A percentile compares a stretch with the other conserved stretches of the same genome.
Evolutionary conservation across 345 rosid genomes (phyloP).

Genomic region (Aethionema arabicum): DNA sequence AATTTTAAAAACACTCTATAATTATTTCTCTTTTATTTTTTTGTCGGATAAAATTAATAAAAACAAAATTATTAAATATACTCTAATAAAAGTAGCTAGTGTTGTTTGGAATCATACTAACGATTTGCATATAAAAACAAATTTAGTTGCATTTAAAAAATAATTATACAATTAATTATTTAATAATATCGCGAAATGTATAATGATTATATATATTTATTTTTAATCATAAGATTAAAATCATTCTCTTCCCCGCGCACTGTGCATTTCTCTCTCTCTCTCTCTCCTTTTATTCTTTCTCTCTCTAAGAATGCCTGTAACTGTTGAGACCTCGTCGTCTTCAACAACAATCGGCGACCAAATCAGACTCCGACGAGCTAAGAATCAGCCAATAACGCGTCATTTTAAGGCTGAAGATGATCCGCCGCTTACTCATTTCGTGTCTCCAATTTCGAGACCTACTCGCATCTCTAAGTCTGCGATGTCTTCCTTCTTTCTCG

Average conservation of each 20-base stretch:
- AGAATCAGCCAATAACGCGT: constrained; percentile 39
- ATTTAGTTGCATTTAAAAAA: not conserved
- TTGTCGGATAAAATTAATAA: not conserved
- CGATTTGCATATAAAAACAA: constrained; percentile 22
- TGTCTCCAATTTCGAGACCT: constrained; percentile 30
- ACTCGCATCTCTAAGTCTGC: constrained; percentile 41
- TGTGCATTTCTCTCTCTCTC: constrained; percentile 3
- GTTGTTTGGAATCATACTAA: constrained; percentile 21
- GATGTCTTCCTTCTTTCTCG: constrained; percentile 41
- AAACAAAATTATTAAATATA: not conserved
- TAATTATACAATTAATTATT: not conserved
- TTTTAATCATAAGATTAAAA: constrained; percentile 25
- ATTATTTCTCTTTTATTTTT: not conserved
- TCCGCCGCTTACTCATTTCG: constrained; percentile 46
- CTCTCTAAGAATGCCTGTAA: constrained; percentile 41
- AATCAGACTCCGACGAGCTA: constrained; percentile 54
- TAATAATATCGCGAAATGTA: not conserved
- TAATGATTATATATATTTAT: not conserved
- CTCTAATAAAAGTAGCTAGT: constrained; percentile 5
- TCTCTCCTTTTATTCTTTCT: not conserved
- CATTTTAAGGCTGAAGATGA: constrained; percentile 32
- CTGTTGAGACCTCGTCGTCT: constrained; percentile 41
- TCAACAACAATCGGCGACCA: constrained; percentile 49
- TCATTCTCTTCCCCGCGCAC: constrained; percentile 26
- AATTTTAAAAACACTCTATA: not conserved